Evolutionary conservation across 805 yeast species (phyloP).

Genomic region (Clavispora fructus): DNA sequence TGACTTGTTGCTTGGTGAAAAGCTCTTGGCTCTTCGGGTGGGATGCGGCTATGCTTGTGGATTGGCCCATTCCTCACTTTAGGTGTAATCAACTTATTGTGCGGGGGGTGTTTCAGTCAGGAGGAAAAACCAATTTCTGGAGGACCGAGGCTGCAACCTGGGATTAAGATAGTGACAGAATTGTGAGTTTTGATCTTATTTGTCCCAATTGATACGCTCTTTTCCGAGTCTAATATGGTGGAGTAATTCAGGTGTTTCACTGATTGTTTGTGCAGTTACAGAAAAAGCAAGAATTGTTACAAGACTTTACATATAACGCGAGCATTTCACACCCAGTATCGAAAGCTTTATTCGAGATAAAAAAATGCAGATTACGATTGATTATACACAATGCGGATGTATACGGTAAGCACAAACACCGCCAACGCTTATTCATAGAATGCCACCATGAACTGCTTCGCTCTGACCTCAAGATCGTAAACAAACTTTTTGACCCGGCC

Average conservation of each 20-base stretch:
- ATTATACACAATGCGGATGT: background rate
- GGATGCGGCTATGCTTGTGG: background rate
- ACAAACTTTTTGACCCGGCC: constrained; percentile 19
- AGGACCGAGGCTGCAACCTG: background rate
- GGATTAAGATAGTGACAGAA: background rate
- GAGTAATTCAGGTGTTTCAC: constrained; percentile 11
- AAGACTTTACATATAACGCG: background rate
- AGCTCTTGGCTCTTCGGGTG: constrained; percentile 6
- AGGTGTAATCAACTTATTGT: background rate
- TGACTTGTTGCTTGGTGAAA: constrained; percentile 17
- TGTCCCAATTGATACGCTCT: too few species aligned
- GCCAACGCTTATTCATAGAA: background rate
- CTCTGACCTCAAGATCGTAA: constrained; percentile 26
- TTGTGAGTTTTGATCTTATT: too few species aligned
- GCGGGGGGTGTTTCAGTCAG: background rate
- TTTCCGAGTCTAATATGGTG: background rate
- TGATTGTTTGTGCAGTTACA: background rate
- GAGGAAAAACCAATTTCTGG: background rate
- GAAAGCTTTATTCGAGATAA: background rate
- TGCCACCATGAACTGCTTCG: constrained; percentile 18
- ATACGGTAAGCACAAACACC: background rate
- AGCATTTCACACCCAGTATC: background rate
- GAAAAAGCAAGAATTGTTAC: background rate
- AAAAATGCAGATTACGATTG: background rate
- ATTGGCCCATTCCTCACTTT: constrained; percentile 1